Evolutionary conservation across 306 rosid genomes (phyloP), one percentile per base, ranked within the genome.

Genomic region (Acacia crassicarpa): DNA sequence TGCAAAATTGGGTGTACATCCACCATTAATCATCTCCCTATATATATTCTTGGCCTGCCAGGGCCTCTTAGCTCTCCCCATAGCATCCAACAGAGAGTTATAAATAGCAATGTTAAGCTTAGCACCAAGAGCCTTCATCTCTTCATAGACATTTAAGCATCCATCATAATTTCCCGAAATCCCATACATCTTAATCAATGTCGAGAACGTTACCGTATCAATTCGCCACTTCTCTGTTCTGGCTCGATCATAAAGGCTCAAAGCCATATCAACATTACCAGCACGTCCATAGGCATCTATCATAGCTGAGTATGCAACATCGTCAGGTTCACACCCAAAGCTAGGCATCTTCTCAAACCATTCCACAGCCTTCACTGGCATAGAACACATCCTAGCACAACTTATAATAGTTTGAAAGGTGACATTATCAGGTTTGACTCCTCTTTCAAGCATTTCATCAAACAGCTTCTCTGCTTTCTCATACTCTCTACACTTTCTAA

Each of bases 401-500:
- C 83, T 88, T 84, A 95, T 90, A 35, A 93, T 54, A 23, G 97
- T 93, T 2, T 93, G 90, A 88, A 93, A 94, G 0, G 97, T 94
- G 53, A 91, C 76, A 69, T 87, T 84, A 89, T 89, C 90, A 15
- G 97, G 97, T n/a, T 77, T 85, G 40, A 89, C 72, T 51, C 89
- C 91, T 85, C 95, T 91, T n/a, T 89, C 75, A 77, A 90, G 79
- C 92, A 94, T 82, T 87, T 93, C 93, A 78, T 82, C 91, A 81
- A 94, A 90, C 91, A 94, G 90, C 88, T 91, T 89, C 91, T 91
- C 95, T 8, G 95, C 98, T 33, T 91, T 77, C 8, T 85, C 91
- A 78, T 90, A 80, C 63, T 90, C 92, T 89, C 22, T 90, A 67
- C 56, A 73, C 61, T 90, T 82, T 46, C 91, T 83, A 71, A 88